Percentiles rank a stretch among this genome's conserved stretches.
Conservation (phyloP, 1,284 basidiomycete genomes). For the Pholiota adiposa region DNA sequence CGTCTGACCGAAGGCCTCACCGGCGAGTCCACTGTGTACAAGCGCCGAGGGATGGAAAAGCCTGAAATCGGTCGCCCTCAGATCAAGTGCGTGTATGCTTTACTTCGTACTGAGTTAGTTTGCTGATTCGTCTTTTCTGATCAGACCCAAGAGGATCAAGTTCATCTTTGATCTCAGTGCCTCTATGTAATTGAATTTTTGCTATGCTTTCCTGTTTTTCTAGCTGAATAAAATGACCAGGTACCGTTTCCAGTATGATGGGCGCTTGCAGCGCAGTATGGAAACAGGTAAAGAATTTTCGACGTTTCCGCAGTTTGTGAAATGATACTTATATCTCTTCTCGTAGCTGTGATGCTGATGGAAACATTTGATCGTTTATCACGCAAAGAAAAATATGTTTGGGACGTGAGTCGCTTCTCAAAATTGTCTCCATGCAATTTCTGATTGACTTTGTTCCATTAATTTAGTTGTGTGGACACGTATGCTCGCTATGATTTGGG, state of each 20-base stretch:
- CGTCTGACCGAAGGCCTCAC: conserved; percentile 69
- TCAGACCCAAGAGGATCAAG: conserved; percentile 65
- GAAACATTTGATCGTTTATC: conserved; percentile 66
- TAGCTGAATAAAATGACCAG: conserved; percentile 29
- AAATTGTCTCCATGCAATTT: not conserved
- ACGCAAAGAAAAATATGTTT: conserved; percentile 69
- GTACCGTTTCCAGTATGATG: conserved; percentile 76
- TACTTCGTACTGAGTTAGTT: not conserved
- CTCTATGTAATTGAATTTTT: conserved; percentile 55
- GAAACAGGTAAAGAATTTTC: conserved; percentile 71
- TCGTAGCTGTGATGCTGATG: conserved; percentile 68
- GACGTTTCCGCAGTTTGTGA: too few species aligned
- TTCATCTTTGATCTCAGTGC: conserved; percentile 74
- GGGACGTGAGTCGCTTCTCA: conserved; percentile 57
- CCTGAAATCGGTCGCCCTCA: conserved; percentile 69
- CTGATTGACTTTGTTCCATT: conserved; percentile 6
- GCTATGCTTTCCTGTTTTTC: not conserved
- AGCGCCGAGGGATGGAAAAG: conserved; percentile 68
- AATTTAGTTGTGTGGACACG: conserved; percentile 63
- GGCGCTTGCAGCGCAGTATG: conserved; percentile 61
- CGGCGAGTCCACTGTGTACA: conserved; percentile 70
- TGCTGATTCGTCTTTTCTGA: not conserved
- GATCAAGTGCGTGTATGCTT: conserved; percentile 51
- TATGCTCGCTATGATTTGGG: conserved; percentile 34
- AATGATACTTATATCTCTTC: not conserved